Conservation (phyloP, 2,329 filamentous ascomycete genomes). For the Pyrenophora seminiperda region DNA sequence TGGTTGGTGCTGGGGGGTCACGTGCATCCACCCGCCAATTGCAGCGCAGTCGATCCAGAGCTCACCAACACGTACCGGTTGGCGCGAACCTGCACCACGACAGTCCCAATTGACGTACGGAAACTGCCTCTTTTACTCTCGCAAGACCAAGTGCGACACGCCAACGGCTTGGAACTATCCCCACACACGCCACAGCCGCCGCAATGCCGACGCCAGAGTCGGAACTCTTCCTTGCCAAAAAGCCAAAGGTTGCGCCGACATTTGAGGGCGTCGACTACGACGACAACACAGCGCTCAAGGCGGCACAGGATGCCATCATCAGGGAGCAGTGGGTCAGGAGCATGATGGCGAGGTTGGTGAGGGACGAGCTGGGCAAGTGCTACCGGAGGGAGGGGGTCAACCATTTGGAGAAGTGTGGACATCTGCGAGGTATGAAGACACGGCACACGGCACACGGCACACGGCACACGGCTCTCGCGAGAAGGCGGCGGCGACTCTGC, state of each 20-base stretch:
- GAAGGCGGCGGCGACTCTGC: too few relatives aligned
- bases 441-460: too few relatives aligned
- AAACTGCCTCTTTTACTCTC: slow-evolving; percentile 1
- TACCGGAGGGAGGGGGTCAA: slow-evolving; percentile 85
- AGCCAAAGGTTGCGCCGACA: slow-evolving; percentile 79
- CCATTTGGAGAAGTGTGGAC: slow-evolving; percentile 85
- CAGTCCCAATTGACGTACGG: slow-evolving; percentile 23
- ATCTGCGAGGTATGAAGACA: slow-evolving; percentile 68
- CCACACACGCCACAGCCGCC: slow-evolving; percentile 18
- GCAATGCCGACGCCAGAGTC: slow-evolving; percentile 84
- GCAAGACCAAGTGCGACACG: not conserved
- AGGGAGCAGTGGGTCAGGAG: slow-evolving; percentile 87
- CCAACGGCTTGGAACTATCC: not conserved
- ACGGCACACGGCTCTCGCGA: too few relatives aligned
- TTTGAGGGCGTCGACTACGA: slow-evolving; percentile 89
- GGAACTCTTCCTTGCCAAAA: slow-evolving; percentile 78
- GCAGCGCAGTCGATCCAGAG: slow-evolving; percentile 18
- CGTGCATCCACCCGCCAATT: slow-evolving; percentile 16
- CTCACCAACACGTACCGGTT: slow-evolving; percentile 15
- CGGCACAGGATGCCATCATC: slow-evolving; percentile 80
- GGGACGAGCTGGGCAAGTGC: slow-evolving; percentile 84
- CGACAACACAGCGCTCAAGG: slow-evolving; percentile 79
- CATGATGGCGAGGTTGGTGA: slow-evolving; percentile 85
- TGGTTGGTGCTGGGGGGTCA: slow-evolving; percentile 10
- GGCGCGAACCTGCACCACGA: slow-evolving; percentile 10